Base-by-base conservation (phyloP, 495 filamentous ascomycete genomes). In the Penicillium odoratum region DNA sequence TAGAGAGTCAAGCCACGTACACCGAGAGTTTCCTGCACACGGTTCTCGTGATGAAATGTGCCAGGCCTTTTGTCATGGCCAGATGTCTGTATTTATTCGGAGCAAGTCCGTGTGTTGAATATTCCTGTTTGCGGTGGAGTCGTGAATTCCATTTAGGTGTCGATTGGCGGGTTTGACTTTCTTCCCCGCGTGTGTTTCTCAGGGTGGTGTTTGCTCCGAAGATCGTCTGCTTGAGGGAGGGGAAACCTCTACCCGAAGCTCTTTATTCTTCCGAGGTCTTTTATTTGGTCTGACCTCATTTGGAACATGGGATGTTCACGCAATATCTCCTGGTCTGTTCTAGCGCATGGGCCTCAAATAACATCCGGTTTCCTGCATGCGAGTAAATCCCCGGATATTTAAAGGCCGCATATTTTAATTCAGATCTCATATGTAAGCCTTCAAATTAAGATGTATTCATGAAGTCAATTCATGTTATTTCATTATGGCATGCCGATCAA, bases 121-220 rank as follows among this genome's bases (percentile, higher is more conserved):
- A 29, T 10, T 11, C 33, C 10, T 13, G 9, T 28, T 15, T 10
- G 25, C 4, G 45, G 45, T 47, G 45, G 25, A 26, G 5, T 13
- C 18, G 26, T 29, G 21, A 13, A 4, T 29, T 29, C 9, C 18
- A 10, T 47, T 47, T 8, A 47, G 45, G 21, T 47, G n/a, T 26
- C 13, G 18, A 28, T 47, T 29, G 25, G 45, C 33, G 33, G 5
- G 11, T 47, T 47, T 28, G 25, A 26, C 25, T 47, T 29, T 29
- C 3, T 29, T 29, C 45, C 45, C 21, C 25, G 45, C 25, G 26
- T 13, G 13, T 15, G 18, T 44, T 59, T 16, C 51, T 59, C 56
- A 52, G 60, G 16, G 47, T 56, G 11, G 33, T 30, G 10, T 25
- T 53, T 50, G 51, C 2, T 26, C 21, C 45, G 45, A 8, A 29